A percentile compares a stretch with the other conserved stretches of the same genome.
These are phyloP conservation scores for Yarrowia osloensis DNA, from an alignment of 805 yeast genomes.

Conservation along the genomic window DNA sequence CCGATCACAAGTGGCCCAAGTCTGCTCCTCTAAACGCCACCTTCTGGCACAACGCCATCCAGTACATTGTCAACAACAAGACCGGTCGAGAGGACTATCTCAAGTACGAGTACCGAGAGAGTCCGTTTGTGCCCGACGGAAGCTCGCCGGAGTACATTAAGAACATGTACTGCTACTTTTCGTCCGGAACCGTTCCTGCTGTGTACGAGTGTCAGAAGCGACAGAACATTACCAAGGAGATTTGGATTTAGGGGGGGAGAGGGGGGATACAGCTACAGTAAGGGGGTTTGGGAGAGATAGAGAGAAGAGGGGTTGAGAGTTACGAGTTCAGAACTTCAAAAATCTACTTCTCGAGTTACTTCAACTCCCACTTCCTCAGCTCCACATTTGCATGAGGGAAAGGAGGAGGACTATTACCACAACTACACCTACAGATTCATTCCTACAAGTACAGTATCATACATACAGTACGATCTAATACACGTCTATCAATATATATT, in stretches of 20 bases:
- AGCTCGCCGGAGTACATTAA: constrained; percentile 41
- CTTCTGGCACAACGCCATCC: constrained; percentile 54
- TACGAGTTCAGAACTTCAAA: too few relatives aligned
- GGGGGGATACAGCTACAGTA: too few relatives aligned
- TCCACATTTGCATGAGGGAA: constrained; percentile 13
- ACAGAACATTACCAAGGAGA: constrained; percentile 29
- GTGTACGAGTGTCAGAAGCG: constrained; percentile 35
- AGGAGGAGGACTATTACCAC: background rate
- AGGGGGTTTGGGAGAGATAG: too few relatives aligned
- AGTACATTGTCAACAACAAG: constrained; percentile 33
- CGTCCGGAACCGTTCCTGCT: constrained; percentile 38
- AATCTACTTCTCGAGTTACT: too few relatives aligned
- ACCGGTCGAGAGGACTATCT: constrained; percentile 50
- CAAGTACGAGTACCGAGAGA: constrained; percentile 52
- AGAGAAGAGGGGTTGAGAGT: too few relatives aligned
- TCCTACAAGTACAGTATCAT: too few relatives aligned
- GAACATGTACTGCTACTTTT: constrained; percentile 46
- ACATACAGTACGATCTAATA: background rate
- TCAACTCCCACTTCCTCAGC: too few relatives aligned
- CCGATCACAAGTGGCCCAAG: constrained; percentile 61
- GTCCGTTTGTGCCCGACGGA: constrained; percentile 59
- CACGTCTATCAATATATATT: background rate
- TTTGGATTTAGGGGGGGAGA: constrained; percentile 12
- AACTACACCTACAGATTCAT: too few relatives aligned
- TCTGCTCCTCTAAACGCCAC: constrained; percentile 63